These are phyloP conservation scores for Ceratocystis eucalypticola DNA, from an alignment of 2,329 filamentous ascomycete genomes.

Conservation along the genomic window DNA sequence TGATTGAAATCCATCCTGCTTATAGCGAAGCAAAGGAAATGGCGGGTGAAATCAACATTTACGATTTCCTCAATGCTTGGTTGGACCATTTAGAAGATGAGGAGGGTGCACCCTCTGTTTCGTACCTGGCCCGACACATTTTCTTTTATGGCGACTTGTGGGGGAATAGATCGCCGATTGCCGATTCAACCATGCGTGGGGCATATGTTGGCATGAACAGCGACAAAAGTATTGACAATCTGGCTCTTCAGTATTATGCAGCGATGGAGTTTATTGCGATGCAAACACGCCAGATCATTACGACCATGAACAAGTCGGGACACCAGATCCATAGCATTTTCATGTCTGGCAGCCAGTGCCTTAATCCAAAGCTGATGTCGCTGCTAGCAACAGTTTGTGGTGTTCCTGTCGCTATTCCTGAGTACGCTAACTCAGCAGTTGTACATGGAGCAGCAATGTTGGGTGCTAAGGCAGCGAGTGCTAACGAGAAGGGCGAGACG, in stretches of 20 bases:
- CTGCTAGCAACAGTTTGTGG: conserved; percentile 81
- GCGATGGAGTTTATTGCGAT: conserved; percentile 97
- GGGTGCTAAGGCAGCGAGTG: conserved; percentile 88
- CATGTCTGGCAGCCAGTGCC: conserved; percentile 97
- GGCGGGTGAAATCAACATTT: conserved; percentile 75
- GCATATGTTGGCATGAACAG: conserved; percentile 74
- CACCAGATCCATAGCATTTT: conserved; percentile 87
- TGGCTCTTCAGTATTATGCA: conserved; percentile 85
- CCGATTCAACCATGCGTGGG: conserved; percentile 86
- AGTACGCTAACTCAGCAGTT: conserved; percentile 88
- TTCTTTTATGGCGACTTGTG: conserved; percentile 99
- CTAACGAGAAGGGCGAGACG: conserved; percentile 50
- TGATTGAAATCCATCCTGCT: conserved; percentile 88
- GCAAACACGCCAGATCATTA: conserved; percentile 90
- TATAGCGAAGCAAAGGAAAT: conserved; percentile 67
- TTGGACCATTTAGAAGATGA: conserved; percentile 62
- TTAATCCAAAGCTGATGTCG: conserved; percentile 83
- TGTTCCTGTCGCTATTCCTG: conserved; percentile 86
- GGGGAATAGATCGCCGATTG: conserved; percentile 88
- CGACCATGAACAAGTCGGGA: conserved; percentile 81
- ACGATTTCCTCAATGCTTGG: conserved; percentile 86
- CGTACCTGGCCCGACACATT: conserved; percentile 80
- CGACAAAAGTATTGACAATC: conserved; percentile 73
- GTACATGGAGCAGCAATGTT: conserved; percentile 98
- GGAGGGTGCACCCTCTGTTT: conserved; percentile 57